phyloP scores from a whole-genome alignment of 2,329 filamentous ascomycete species.

The Phyllosticta capitalensis region DNA sequence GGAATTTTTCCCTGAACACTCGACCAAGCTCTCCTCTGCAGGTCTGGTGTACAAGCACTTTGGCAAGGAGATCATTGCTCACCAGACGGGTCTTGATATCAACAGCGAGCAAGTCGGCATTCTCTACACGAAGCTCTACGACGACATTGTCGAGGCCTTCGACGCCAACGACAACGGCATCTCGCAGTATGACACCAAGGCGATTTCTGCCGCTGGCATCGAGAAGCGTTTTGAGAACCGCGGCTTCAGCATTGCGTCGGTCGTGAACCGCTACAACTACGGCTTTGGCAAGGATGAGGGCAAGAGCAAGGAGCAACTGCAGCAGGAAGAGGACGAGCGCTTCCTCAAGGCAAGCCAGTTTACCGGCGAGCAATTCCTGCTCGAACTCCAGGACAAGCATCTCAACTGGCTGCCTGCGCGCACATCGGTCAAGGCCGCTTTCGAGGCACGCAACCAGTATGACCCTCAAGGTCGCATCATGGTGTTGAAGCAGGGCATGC shows the following conservation, averaged over 20 bases:
- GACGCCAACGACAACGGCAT: slow-evolving; percentile 98
- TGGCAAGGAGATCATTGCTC: slow-evolving; percentile 71
- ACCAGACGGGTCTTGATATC: slow-evolving; percentile 49
- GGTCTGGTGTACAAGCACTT: slow-evolving; percentile 96
- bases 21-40: slow-evolving; percentile 85
- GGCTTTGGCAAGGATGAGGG: slow-evolving; percentile 32
- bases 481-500: slow-evolving; percentile 71
- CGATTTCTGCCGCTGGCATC: slow-evolving; percentile 59
- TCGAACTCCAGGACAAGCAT: slow-evolving; percentile 67
- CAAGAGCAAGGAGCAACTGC: slow-evolving; percentile 35
- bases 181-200: slow-evolving; percentile 64
- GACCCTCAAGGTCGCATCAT: slow-evolving; percentile 71
- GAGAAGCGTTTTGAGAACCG: slow-evolving; percentile 76
- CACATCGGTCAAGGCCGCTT: slow-evolving; percentile 66
- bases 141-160: slow-evolving; percentile 86
- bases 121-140: slow-evolving; percentile 83
- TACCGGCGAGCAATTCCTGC: slow-evolving; percentile 81
- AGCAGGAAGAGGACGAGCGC: slow-evolving; percentile 68
- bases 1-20: slow-evolving; percentile 68
- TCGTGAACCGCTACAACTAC: slow-evolving; percentile 82
- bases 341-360: slow-evolving; percentile 70
- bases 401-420: slow-evolving; percentile 81
- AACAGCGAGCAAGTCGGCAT: slow-evolving; percentile 60
- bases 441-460: slow-evolving; percentile 55
- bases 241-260: slow-evolving; percentile 72